Evolutionary conservation across 352 stramenopile genomes (phyloP), one percentile per base, ranked within the genome.

Genomic region (Globisporangium paddicum): DNA sequence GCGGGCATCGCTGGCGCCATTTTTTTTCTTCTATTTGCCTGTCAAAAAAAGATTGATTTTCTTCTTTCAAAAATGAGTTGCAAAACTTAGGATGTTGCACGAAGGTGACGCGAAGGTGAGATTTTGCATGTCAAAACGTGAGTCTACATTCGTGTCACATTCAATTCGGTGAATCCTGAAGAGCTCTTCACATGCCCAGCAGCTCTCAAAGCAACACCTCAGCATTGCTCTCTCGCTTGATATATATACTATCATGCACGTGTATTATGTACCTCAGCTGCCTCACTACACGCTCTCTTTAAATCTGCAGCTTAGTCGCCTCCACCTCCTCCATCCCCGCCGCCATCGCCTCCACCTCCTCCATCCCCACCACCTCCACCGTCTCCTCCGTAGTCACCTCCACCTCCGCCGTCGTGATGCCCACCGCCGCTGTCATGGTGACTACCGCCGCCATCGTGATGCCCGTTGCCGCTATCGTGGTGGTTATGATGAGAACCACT

Each of bases 21-120:
- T 42, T 60, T 13, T 35, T 16, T 13, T 30, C 41, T 42, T 60
- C 14, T 35, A 10, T 13, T 30, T 52, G 23, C 51, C 47, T 35
- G 7, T 11, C n/a, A 25, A 23, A 50, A 59, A 38, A 59, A 40
- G n/a, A n/a, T n/a, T n/a, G n/a, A n/a, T n/a, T n/a, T 59, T 59
- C 25, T 14, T 45, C 21, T 13, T 35, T 25, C 37, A 42, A 28
- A 44, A 56, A 35, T 58, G 52, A 54, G 38, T 46, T 37, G 41
- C 38, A 48, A 60, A 52, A 23, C 19, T 7, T 3, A 50, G 42
- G 32, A 49, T 10, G 55, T 53, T 28, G 42, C 55, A 8, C 26
- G 55, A 61, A 53, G n/a, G 55, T 61, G 23, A 34, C 53, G 41
- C 38, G 21, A 45, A 53, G 18, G 26, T 32, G 14, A 19, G 6